Conservation (phyloP, 1,139 yeast species). For the Protomyces macrosporus region DNA sequence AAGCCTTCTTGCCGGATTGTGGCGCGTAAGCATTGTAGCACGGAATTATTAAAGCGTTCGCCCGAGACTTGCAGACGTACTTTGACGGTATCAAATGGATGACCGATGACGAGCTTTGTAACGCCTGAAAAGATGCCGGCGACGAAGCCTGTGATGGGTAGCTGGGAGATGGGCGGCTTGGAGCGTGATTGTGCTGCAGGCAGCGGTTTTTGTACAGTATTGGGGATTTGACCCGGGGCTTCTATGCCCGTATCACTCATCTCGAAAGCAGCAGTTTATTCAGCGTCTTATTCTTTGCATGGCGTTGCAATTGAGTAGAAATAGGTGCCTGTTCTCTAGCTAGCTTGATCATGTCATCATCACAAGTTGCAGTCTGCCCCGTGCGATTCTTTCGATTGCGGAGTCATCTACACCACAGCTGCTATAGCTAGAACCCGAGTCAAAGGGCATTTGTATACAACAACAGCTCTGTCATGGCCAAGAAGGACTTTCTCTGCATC, state of each 20-base stretch:
- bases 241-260: not conserved
- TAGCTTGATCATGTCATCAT: no score
- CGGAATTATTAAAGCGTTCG: constrained; percentile 53
- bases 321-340: no score
- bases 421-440: no score
- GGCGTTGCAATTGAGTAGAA: no score
- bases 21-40: constrained; percentile 54
- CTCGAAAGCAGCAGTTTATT: no score
- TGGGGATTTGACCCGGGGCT: not conserved
- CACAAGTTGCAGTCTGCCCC: no score
- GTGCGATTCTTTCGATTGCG: no score
- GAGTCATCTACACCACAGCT: no score
- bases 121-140: constrained; percentile 87
- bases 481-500: constrained; percentile 14
- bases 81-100: constrained; percentile 87
- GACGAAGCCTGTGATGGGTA: constrained; percentile 19
- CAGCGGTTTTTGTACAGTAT: not conserved
- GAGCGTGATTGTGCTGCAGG: not conserved
- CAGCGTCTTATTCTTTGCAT: no score
- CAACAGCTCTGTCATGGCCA: not conserved
- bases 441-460: no score
- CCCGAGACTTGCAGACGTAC: constrained; percentile 81
- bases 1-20: constrained; percentile 59
- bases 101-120: constrained; percentile 83
- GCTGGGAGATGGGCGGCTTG: constrained; percentile 6